Evolutionary conservation across 2,329 filamentous ascomycete species (phyloP), one percentile per base, ranked within the genome.

Genomic region (Stachybotrys chartarum): DNA sequence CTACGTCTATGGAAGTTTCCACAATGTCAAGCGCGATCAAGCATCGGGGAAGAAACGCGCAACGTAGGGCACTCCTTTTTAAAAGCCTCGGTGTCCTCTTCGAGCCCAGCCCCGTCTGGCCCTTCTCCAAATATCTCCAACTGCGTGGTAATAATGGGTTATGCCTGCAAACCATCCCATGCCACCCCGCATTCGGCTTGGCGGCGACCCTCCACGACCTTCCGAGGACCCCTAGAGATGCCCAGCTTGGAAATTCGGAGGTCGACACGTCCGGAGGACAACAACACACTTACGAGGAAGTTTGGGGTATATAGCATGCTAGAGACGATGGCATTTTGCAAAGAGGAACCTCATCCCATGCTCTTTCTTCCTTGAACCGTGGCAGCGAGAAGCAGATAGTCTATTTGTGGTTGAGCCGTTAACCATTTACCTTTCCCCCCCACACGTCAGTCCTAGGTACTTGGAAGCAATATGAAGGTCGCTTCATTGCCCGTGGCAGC

Each of bases 241-340:
- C 55, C 61, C 57, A 56, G 61, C 64, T 53, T 54, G 60, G 63
- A 59, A 65, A 65, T 53, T 51, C 63, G 63, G 63, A 59, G 55
- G 52, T 55, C 30, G 51, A 60, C 62, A 57, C 59, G 54, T 65
- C 63, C 63, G 63, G 60, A 64, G 63, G 63, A 62, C 61, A 65
- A 53, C 62, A 58, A 63, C 39, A 57, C 60, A 54, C 52, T 52
- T 54, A 44, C 54, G 39, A 16, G 51, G 14, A 52, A 46, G 49
- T 42, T 32, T 52, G 52, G 49, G 39, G 50, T 58, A 50, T 51
- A 51, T 51, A 51, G n/a, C 12, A 8, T 32, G 35, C 14, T 10
- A 6, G 35, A 42, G 5, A 14, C 24, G 24, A 24, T 24, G 24
- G 24, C 3, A 2, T 24, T 24, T 24, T 24, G 24, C 24, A 24